phyloP scores from a whole-genome alignment of 2,329 filamentous ascomycete species.

The Fusarium paranaense region DNA sequence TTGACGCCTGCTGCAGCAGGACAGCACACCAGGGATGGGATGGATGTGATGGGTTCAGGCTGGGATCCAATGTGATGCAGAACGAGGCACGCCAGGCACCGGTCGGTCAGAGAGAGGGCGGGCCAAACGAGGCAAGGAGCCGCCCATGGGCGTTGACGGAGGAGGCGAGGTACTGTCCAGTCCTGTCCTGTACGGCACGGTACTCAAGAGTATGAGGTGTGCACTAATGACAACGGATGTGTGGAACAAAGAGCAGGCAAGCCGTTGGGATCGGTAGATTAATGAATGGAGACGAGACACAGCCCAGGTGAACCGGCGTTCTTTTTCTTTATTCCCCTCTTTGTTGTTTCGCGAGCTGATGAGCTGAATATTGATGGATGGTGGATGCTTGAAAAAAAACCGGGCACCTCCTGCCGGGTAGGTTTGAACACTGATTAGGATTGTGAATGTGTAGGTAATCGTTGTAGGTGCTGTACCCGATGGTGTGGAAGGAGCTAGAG shows the following conservation, averaged over 20 bases:
- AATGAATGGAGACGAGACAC: neutral
- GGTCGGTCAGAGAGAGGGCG: constrained; percentile 22
- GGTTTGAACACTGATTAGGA: neutral
- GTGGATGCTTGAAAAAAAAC: neutral
- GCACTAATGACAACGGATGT: neutral
- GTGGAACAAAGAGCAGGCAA: neutral
- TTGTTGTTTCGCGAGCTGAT: neutral
- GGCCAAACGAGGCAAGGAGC: constrained; percentile 23
- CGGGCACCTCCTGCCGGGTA: neutral
- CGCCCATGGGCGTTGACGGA: constrained; percentile 17
- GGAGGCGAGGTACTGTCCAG: neutral
- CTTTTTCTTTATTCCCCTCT: neutral
- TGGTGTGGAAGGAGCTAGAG: constrained; percentile 31
- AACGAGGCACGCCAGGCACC: constrained; percentile 15
- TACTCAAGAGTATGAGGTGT: neutral
- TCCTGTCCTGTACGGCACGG: neutral
- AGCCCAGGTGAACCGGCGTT: neutral
- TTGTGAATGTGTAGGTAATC: neutral
- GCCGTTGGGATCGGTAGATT: neutral
- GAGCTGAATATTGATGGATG: constrained; percentile 2
- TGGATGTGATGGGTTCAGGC: neutral
- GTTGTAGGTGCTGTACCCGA: constrained; percentile 2
- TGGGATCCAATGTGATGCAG: constrained; percentile 3
- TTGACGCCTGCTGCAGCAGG: constrained; percentile 9
- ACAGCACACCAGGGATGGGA: constrained; percentile 20